phyloP scores from a whole-genome alignment of 495 filamentous ascomycete genomes.

The Aspergillus indologenus region DNA sequence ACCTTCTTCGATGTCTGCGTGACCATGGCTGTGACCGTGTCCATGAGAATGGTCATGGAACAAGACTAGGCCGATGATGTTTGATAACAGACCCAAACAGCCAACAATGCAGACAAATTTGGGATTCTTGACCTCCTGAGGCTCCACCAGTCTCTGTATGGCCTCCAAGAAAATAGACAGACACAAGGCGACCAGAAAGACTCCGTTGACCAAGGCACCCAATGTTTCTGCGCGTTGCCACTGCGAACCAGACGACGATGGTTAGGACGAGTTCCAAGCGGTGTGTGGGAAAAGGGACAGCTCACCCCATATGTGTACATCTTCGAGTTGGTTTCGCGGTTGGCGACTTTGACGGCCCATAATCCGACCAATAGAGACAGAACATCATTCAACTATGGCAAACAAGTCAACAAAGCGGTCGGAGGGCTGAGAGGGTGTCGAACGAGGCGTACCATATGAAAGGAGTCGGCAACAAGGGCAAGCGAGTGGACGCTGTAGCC shows the following conservation, averaged over 20 bases:
- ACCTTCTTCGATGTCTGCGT: constrained; percentile 34
- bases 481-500: constrained; percentile 84
- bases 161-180: constrained; percentile 95
- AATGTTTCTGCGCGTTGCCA: constrained; percentile 99
- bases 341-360: constrained; percentile 90
- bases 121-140: constrained; percentile 78
- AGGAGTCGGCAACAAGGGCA: constrained; percentile 92
- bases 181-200: constrained; percentile 94
- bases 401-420: constrained; percentile 11
- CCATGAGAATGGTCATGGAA: constrained; percentile 92
- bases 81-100: constrained; percentile 79
- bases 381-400: constrained; percentile 77
- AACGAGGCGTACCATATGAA: constrained; percentile 77
- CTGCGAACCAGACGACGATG: constrained; percentile 38
- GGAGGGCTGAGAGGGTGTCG: not conserved
- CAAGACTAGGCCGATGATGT: constrained; percentile 81
- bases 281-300: constrained; percentile 13
- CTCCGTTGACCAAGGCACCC: constrained; percentile 91
- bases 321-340: constrained; percentile 71
- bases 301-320: constrained; percentile 91
- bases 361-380: constrained; percentile 87
- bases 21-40: constrained; percentile 58
- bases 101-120: constrained; percentile 85
- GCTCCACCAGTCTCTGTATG: constrained; percentile 82
- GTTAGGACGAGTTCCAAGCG: constrained; percentile 18